Base-by-base conservation (phyloP, 1,284 basidiomycete genomes). In the Athelia psychrophila region DNA sequence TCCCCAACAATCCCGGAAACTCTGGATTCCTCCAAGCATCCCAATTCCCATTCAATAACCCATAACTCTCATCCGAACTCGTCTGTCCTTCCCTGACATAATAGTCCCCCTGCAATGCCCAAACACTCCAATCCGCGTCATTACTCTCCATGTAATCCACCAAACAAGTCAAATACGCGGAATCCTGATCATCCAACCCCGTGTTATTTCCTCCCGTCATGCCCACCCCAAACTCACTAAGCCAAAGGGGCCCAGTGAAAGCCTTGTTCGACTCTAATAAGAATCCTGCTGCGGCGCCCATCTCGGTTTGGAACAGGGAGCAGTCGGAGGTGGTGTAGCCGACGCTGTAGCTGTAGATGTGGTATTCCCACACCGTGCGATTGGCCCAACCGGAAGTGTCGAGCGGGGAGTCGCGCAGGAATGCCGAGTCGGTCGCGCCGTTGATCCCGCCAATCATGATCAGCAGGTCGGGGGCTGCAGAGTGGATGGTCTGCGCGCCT, bases 121-220 rank as follows among this genome's bases (percentile, higher is more conserved):
- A 58, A 44, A 54, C 53, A 27, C 53, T 51, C 57, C 57, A 58
- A 42, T 58, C 57, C 47, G 57, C 57, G 48, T 58, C 57, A 48
- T 58, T 58, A 33, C 32, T 53, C 53, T 54, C 53, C 51, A 58
- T 25, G 40, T 58, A 58, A 47, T 47, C 24, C 13, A 54, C 53
- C 38, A 58, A 44, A 46, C 56, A 58, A 22, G 47, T 33, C 20
- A 51, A 27, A 38, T 58, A 58, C n/a, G 47, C 49, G 23, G 32
- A 45, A 27, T 58, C 56, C 16, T 44, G 47, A 10, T 45, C 50
- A 4, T 48, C 30, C 18, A 49, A 45, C 18, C 40, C 47, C 18
- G 48, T 58, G 45, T 56, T 49, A 13, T 30, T 30, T 13, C 27
- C 27, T 30, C 27, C 27, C 27, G 27, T 30, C 27, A 30, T 30